These are phyloP conservation scores for Naganishia sp. DNA, from an alignment of 1,284 basidiomycete genomes.

Conservation along the genomic window DNA sequence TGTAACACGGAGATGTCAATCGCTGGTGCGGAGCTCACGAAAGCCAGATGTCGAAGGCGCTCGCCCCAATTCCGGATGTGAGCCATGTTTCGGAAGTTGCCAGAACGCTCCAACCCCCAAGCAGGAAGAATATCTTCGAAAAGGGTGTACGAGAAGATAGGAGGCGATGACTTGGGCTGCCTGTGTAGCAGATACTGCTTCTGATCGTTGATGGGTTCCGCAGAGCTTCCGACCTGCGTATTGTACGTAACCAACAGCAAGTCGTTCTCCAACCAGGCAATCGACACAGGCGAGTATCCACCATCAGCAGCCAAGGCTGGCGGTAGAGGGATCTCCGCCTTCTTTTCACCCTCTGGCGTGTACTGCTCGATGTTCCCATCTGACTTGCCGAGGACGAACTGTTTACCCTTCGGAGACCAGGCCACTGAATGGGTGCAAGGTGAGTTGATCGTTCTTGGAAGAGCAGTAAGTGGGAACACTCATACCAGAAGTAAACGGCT, in stretches of 20 bases:
- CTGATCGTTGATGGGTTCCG: conserved; percentile 47
- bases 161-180: conserved; percentile 29
- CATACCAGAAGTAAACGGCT: conserved; percentile 47
- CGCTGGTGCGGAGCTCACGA: conserved; percentile 56
- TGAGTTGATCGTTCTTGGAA: background rate
- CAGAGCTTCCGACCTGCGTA: conserved; percentile 32
- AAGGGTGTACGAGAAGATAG: conserved; percentile 46
- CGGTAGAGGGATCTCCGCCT: conserved; percentile 55
- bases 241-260: conserved; percentile 59
- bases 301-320: conserved; percentile 42
- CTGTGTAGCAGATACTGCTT: conserved; percentile 32
- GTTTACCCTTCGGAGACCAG: conserved; percentile 62
- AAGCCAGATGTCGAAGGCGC: conserved; percentile 47
- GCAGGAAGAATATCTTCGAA: conserved; percentile 53
- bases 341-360: conserved; percentile 57
- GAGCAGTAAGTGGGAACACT: background rate
- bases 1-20: conserved; percentile 52
- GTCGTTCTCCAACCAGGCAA: conserved; percentile 61
- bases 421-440: conserved; percentile 42
- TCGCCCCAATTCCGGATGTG: conserved; percentile 53
- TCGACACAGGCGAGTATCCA: conserved; percentile 44
- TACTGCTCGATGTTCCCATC: conserved; percentile 56
- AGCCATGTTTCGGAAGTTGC: conserved; percentile 49
- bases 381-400: conserved; percentile 57
- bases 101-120: conserved; percentile 50